Base-by-base conservation (phyloP, 805 yeast species). In the Clavispora phyllophila region DNA sequence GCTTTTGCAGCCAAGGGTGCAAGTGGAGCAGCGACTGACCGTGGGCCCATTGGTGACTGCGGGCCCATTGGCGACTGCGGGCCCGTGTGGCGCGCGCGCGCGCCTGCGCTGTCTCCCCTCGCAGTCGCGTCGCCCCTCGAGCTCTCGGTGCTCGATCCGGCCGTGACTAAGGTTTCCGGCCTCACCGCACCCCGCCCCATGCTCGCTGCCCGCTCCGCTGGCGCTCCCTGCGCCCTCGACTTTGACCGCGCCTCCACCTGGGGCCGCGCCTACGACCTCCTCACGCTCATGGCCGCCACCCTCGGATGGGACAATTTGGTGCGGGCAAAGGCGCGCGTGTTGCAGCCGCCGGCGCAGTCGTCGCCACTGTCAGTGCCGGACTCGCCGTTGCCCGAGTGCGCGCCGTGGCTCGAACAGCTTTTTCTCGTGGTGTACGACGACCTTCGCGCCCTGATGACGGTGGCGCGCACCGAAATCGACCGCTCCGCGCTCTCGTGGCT, bases 291-390 rank as follows among this genome's bases (percentile, higher is more conserved):
- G 49, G 79, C 82, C 3, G 74, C 82, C 15, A 64, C 72, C 19
- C 68, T 82, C 32, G 96, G 96, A 4, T 91, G 99, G 99, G 87
- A 87, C 51, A 77, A 74, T 27, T 61, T 88, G 27, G 70, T 90
- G 50, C 68, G 70, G 43, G 56, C 82, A 29, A 78, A 96, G 45
- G 79, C 89, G 1, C 66, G 72, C 15, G 81, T 85, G 0, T 91
- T 91, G 63, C 79, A 41, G 3, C 20, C 27, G 27, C 27, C n/a
- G n/a, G 27, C 27, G 27, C 27, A 25, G 26, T 33, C 4, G 31
- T 29, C 19, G 24, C 27, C 15, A n/a, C n/a, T n/a, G n/a, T n/a
- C n/a, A n/a, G n/a, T 12, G 36, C 15, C 4, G 43, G 48, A 5
- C 54, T 41, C 42, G 56, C 53, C 12, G 61, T 60, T 2, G n/a